Evolutionary conservation across 176 grass and related monocot genomes (phyloP).

Genomic region (Ampelocalamus luodianensis): DNA sequence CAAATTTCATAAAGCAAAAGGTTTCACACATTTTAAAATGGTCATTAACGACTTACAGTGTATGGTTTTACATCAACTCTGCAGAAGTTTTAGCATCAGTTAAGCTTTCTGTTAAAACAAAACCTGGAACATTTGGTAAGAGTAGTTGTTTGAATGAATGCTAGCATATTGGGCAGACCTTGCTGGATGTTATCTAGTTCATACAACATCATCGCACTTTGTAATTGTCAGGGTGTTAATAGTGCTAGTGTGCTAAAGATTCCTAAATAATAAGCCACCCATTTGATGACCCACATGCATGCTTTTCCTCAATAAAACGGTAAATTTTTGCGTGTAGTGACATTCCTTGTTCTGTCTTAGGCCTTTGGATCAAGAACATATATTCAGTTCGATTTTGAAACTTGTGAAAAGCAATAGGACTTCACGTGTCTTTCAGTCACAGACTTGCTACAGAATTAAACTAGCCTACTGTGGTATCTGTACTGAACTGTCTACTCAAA

Average conservation of each 20-base stretch:
- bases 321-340: background rate
- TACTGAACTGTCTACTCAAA: background rate
- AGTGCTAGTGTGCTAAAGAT: background rate
- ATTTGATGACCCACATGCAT: background rate
- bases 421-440: background rate
- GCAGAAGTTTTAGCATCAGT: constrained; percentile 6
- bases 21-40: background rate
- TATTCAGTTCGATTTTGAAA: background rate
- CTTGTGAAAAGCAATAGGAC: background rate
- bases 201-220: constrained; percentile 16
- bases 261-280: background rate
- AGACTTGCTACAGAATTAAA: constrained; percentile 1
- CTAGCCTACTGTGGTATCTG: background rate
- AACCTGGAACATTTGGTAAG: constrained; percentile 21
- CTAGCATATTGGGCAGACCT: background rate
- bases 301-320: background rate
- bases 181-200: constrained; percentile 24
- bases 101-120: constrained; percentile 6
- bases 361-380: background rate
- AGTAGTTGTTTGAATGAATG: constrained; percentile 7
- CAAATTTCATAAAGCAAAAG: constrained; percentile 9
- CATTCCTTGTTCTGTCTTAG: background rate
- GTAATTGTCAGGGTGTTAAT: background rate
- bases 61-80: constrained; percentile 12
- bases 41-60: background rate